phyloP scores from a whole-genome alignment of 1,284 basidiomycete species.

The Quambalaria eucalypti region DNA sequence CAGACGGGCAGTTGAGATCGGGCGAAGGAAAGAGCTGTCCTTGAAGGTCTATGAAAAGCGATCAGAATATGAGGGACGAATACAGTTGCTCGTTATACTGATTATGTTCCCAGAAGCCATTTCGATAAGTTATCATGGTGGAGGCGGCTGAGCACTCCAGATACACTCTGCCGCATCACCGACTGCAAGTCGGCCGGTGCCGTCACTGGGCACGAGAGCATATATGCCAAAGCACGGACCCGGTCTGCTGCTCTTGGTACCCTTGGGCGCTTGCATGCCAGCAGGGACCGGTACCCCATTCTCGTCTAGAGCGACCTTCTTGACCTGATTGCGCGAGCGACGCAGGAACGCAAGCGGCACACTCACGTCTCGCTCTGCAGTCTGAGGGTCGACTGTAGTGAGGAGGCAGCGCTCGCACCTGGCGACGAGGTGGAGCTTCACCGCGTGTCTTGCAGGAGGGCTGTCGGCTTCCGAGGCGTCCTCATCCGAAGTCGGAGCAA shows the following conservation, averaged over 20 bases:
- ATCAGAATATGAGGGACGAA: too few species aligned
- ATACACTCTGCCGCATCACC: too few species aligned
- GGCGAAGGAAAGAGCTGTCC: too few species aligned
- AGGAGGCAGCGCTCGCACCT: conserved; percentile 29
- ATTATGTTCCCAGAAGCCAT: too few species aligned
- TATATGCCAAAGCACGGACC: conserved; percentile 37
- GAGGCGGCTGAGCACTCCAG: too few species aligned
- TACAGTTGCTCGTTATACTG: too few species aligned
- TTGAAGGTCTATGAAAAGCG: too few species aligned
- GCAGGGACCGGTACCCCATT: background rate
- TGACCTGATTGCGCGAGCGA: conserved; percentile 16
- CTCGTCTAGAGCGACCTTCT: conserved; percentile 7
- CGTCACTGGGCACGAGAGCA: too few species aligned
- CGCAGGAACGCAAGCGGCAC: conserved; percentile 25
- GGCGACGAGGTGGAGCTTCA: conserved; percentile 23
- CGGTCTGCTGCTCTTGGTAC: background rate
- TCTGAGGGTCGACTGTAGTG: conserved; percentile 28
- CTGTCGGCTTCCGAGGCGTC: conserved; percentile 19
- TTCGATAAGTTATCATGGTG: too few species aligned
- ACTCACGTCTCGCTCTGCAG: conserved; percentile 18
- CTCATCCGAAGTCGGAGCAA: conserved; percentile 15
- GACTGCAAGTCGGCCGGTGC: too few species aligned
- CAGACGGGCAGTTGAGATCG: too few species aligned
- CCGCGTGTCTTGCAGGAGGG: background rate
- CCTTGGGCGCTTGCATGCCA: too few species aligned